Conservation (phyloP, 108 stramenopile genomes). For the Skeletonema costatum region DNA sequence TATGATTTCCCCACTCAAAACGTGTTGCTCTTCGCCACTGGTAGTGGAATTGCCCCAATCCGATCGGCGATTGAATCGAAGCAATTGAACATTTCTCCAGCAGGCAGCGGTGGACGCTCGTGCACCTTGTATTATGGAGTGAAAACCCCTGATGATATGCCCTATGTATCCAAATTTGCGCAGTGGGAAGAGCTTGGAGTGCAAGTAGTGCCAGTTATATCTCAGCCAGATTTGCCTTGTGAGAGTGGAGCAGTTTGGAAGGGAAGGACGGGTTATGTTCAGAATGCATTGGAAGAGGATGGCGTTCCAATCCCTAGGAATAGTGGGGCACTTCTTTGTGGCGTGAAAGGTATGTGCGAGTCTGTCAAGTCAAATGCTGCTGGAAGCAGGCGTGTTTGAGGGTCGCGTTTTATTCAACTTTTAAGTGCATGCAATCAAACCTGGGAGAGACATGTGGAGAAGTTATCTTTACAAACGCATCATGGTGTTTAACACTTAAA, state of each 20-base stretch:
- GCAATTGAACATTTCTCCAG: conserved; percentile 55
- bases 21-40: conserved; percentile 81
- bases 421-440: conserved; percentile 38
- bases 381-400: conserved; percentile 88
- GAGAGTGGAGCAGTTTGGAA: conserved; percentile 53
- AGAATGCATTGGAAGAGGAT: conserved; percentile 90
- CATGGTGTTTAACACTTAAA: not conserved
- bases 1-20: conserved; percentile 93
- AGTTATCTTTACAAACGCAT: no score
- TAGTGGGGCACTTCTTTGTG: conserved; percentile 77
- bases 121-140: conserved; percentile 90
- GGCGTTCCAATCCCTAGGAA: conserved; percentile 87
- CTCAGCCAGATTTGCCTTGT: conserved; percentile 50
- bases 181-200: conserved; percentile 84
- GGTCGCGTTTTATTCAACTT: conserved; percentile 91
- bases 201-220: conserved; percentile 86
- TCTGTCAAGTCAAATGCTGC: conserved; percentile 83
- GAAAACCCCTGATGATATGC: conserved; percentile 71
- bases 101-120: conserved; percentile 60
- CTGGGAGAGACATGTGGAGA: no score
- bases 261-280: conserved; percentile 89
- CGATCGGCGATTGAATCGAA: conserved; percentile 89
- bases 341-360: conserved; percentile 89
- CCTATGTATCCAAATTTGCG: conserved; percentile 77
- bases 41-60: conserved; percentile 92